Evolutionary conservation across 2,329 filamentous ascomycete species (phyloP).

Genomic region (Cladosporium sp.): DNA sequence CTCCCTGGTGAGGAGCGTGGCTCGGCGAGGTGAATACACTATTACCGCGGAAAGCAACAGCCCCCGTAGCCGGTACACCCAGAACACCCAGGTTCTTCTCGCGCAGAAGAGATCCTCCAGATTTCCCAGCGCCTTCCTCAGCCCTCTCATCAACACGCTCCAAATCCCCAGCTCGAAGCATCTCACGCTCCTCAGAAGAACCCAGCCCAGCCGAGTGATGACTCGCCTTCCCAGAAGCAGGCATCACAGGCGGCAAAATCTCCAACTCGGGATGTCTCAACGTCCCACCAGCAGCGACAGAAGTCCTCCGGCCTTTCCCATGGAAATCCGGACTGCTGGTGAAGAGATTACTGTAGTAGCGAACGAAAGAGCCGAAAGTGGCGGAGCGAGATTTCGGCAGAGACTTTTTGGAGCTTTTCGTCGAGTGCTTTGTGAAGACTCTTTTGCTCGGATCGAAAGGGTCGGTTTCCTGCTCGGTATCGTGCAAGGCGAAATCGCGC

Average conservation of each 20-base stretch:
- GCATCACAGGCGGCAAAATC: constrained; percentile 32
- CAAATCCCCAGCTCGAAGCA: constrained; percentile 7
- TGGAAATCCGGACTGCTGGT: constrained; percentile 34
- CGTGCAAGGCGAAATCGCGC: constrained; percentile 38
- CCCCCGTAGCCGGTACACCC: not conserved
- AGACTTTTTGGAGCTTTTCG: constrained; percentile 14
- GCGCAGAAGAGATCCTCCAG: not conserved
- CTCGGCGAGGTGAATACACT: not conserved
- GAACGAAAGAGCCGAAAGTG: constrained; percentile 38
- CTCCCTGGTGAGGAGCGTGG: not conserved
- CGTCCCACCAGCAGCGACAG: constrained; percentile 38
- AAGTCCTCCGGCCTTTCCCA: constrained; percentile 42
- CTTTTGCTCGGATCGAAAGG: not conserved
- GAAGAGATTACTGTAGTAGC: constrained; percentile 43
- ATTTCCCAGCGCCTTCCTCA: constrained; percentile 5
- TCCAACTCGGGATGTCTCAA: constrained; percentile 45
- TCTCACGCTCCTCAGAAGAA: too few species aligned
- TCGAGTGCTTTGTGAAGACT: not conserved
- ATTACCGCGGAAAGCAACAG: constrained; percentile 4
- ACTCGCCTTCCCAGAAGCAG: not conserved
- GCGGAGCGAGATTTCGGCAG: constrained; percentile 35
- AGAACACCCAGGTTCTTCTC: not conserved
- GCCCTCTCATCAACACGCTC: constrained; percentile 18
- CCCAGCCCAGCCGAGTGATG: too few species aligned
- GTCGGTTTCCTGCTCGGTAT: constrained; percentile 3